Percentiles rank a stretch among this genome's conserved stretches.
Evolutionary conservation across 148 eudicot genomes (phyloP).

Genomic region (Cornus florida): DNA sequence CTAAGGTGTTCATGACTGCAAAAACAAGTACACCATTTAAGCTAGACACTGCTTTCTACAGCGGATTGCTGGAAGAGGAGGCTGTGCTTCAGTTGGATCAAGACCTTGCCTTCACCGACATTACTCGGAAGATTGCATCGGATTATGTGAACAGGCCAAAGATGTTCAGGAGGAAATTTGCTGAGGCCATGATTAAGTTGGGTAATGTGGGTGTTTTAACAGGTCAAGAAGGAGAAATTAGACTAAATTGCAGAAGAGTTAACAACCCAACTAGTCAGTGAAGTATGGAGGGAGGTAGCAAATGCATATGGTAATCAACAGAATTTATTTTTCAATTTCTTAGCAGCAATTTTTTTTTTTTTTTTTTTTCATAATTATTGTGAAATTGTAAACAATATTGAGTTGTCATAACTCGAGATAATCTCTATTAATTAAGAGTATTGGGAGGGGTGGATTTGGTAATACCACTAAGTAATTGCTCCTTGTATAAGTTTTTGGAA

Average conservation of each 20-base stretch:
- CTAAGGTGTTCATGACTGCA: conserved; percentile 11
- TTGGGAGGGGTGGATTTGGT: too few species aligned
- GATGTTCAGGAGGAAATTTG: conserved; percentile 19
- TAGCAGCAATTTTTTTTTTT: too few species aligned
- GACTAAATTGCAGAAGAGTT: conserved; percentile 21
- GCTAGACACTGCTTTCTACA: conserved; percentile 15
- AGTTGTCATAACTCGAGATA: too few species aligned
- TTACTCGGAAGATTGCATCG: background rate
- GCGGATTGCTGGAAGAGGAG: conserved; percentile 7
- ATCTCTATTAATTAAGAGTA: too few species aligned
- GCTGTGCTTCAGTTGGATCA: conserved; percentile 23
- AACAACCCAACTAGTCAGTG: background rate
- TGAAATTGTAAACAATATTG: too few species aligned
- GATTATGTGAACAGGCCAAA: conserved; percentile 9
- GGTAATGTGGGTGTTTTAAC: conserved; percentile 11
- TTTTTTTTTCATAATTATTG: too few species aligned
- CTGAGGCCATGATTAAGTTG: conserved; percentile 23
- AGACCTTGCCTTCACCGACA: conserved; percentile 13
- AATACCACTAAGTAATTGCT: too few species aligned
- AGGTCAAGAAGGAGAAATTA: conserved; percentile 25
- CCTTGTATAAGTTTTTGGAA: too few species aligned
- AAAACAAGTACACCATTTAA: conserved; percentile 14
- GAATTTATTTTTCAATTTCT: too few species aligned
- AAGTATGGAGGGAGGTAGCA: background rate
- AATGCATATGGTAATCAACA: too few species aligned